A percentile compares a stretch with the other conserved stretches of the same genome.
Conservation (phyloP, 1,284 basidiomycete genomes). For the Fomes fomentarius region DNA sequence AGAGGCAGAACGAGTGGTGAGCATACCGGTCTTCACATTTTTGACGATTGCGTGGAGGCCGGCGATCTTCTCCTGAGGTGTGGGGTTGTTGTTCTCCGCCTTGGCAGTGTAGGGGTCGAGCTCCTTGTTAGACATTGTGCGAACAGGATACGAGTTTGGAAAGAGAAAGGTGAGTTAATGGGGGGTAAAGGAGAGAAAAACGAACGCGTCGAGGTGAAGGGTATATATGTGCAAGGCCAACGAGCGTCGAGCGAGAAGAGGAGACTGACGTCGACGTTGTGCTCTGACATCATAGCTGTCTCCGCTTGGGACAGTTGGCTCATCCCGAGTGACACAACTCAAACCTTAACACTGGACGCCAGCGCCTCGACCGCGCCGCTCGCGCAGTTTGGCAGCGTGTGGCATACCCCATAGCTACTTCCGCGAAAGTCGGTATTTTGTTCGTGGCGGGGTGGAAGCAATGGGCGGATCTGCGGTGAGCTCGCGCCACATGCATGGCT, state of each 20-base stretch:
- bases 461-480: too few species aligned
- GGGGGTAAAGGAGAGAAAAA: neutral
- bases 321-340: neutral
- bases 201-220: neutral
- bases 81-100: constrained; percentile 56
- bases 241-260: neutral
- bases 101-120: constrained; percentile 72
- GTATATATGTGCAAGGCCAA: neutral
- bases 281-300: constrained; percentile 22
- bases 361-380: too few species aligned
- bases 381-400: too few species aligned
- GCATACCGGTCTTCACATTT: constrained; percentile 71
- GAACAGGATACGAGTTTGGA: neutral
- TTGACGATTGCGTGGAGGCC: constrained; percentile 70
- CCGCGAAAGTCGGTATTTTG: too few species aligned
- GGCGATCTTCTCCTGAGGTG: constrained; percentile 67
- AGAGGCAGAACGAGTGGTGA: constrained; percentile 77
- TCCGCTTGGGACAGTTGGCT: constrained; percentile 3
- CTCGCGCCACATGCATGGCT: neutral
- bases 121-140: constrained; percentile 33
- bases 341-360: neutral
- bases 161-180: neutral
- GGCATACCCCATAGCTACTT: too few species aligned
- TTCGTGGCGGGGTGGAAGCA: too few species aligned
- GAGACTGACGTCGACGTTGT: constrained; percentile 20